Evolutionary conservation across 352 stramenopile genomes (phyloP).

Genomic region (Phytophthora rubi): DNA sequence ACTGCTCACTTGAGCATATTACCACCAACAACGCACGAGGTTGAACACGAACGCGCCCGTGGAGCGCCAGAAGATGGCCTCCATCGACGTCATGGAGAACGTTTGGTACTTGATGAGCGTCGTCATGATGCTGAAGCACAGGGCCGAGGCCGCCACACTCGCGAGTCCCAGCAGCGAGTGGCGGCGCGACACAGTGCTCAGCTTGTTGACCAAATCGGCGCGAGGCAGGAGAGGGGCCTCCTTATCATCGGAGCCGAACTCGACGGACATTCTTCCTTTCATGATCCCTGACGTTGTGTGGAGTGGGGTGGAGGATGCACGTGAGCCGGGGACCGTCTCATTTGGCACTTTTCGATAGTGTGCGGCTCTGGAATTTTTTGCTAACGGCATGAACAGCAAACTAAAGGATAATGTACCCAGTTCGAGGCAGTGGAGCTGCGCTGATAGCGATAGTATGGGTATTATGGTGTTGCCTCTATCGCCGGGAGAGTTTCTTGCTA

Average conservation of each 20-base stretch:
- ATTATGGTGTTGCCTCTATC: no score
- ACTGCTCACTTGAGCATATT: not conserved
- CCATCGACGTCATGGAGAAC: conserved; percentile 64
- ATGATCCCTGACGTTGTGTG: not conserved
- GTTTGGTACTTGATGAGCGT: conserved; percentile 68
- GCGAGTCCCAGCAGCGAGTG: conserved; percentile 56
- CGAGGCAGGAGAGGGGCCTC: conserved; percentile 6
- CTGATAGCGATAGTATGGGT: no score
- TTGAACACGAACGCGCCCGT: conserved; percentile 50
- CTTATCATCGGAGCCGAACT: not conserved
- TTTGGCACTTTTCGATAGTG: not conserved
- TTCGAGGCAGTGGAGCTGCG: no score
- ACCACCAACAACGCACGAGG: conserved; percentile 35
- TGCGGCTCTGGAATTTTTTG: not conserved
- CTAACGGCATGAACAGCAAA: not conserved
- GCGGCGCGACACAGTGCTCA: conserved; percentile 17
- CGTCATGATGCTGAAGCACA: conserved; percentile 81
- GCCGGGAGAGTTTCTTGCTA: not conserved
- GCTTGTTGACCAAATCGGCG: not conserved
- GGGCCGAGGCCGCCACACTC: conserved; percentile 58
- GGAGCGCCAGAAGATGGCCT: conserved; percentile 72
- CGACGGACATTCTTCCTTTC: not conserved
- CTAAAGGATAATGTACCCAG: not conserved
- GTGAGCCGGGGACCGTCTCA: conserved; percentile 6
- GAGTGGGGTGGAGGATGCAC: not conserved